phyloP scores from a whole-genome alignment of 768 basidiomycete genomes.

The Tephrocybe sp. region DNA sequence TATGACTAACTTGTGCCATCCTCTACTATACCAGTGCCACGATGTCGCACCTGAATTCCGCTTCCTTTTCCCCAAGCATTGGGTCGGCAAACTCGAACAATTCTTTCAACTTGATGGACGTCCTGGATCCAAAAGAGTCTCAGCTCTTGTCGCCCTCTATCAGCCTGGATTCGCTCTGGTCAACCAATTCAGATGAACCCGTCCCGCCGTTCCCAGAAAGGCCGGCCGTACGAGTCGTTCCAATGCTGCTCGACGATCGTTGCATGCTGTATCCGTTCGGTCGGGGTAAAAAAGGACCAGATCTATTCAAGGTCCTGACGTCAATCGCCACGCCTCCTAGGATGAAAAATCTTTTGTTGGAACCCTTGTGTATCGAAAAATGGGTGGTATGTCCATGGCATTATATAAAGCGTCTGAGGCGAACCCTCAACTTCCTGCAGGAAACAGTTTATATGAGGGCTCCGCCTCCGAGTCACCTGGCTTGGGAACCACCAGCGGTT shows the following conservation, averaged over 20 bases:
- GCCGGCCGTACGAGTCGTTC: conserved; percentile 7
- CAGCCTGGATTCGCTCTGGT: conserved; percentile 16
- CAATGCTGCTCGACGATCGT: conserved; percentile 14
- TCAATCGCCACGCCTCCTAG: conserved; percentile 14
- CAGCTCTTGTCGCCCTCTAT: conserved; percentile 15
- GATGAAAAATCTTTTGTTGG: conserved; percentile 9
- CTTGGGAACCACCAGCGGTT: conserved; percentile 11
- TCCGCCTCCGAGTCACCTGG: conserved; percentile 11
- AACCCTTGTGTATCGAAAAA: conserved; percentile 14
- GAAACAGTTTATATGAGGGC: conserved; percentile 5
- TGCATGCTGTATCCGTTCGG: conserved; percentile 10
- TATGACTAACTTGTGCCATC: too few relatives aligned
- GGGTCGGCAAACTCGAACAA: conserved; percentile 9
- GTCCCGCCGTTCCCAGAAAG: conserved; percentile 16
- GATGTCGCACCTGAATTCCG: not conserved
- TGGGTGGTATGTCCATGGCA: conserved; percentile 15
- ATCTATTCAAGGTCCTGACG: conserved; percentile 6
- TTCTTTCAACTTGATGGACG: conserved; percentile 10
- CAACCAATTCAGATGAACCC: conserved; percentile 15
- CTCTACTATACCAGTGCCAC: too few relatives aligned
- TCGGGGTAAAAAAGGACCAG: conserved; percentile 5
- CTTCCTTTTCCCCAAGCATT: conserved; percentile 1
- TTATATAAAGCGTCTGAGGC: not conserved
- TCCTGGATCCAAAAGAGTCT: conserved; percentile 10
- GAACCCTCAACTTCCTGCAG: conserved; percentile 2